Evolutionary conservation across 2,329 filamentous ascomycete genomes (phyloP).

Genomic region (Colletotrichum higginsianum): DNA sequence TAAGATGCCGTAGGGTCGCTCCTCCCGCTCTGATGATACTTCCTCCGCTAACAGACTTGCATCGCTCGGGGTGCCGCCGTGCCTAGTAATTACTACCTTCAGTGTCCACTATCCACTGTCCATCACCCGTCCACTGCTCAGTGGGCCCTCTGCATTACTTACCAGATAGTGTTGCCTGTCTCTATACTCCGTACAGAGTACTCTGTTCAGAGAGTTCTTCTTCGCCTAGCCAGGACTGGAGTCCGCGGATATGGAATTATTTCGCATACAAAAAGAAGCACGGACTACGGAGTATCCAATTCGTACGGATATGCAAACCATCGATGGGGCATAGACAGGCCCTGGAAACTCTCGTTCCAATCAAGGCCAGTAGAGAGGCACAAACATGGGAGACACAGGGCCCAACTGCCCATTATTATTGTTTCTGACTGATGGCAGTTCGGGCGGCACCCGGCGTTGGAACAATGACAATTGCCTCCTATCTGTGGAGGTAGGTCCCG

Average conservation of each 20-base stretch:
- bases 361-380: constrained; percentile 1
- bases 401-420: constrained; percentile 11
- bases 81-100: not conserved
- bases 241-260: constrained; percentile 1
- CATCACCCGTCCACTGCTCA: not conserved
- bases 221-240: not conserved
- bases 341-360: not conserved
- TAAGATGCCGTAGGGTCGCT: constrained; percentile 28
- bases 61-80: constrained; percentile 25
- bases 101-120: not conserved
- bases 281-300: not conserved
- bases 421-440: constrained; percentile 1
- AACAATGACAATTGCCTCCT: constrained; percentile 19
- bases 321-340: not conserved
- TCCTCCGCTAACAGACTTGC: constrained; percentile 29
- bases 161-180: not conserved
- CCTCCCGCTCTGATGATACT: constrained; percentile 38
- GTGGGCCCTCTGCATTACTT: not conserved
- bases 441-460: constrained; percentile 1
- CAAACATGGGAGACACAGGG: constrained; percentile 18
- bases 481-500: not conserved
- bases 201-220: too few species aligned
- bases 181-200: not conserved
- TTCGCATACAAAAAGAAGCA: not conserved
- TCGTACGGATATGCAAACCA: not conserved